Percentiles rank a stretch among this genome's conserved stretches.
These are phyloP conservation scores for Saturnispora hagleri DNA, from an alignment of 805 yeast species.

Conservation along the genomic window DNA sequence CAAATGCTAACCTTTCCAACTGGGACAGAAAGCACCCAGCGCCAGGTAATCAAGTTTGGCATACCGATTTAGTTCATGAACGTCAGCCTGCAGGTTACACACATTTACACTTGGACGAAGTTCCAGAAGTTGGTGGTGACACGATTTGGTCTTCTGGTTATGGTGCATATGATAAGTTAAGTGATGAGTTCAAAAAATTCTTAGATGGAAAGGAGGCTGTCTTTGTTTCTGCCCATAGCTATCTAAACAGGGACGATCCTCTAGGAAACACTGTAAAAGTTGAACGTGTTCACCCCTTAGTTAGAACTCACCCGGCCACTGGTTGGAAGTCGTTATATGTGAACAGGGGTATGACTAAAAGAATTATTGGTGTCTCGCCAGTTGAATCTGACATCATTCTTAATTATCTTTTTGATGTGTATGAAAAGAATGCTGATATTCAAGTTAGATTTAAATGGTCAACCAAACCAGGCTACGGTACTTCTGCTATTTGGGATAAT, in stretches of 20 bases:
- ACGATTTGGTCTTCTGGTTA: slow-evolving; percentile 47
- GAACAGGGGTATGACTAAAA: neutral
- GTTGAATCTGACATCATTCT: slow-evolving; percentile 42
- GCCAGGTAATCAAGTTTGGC: slow-evolving; percentile 32
- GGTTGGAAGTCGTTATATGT: neutral
- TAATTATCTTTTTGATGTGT: slow-evolving; percentile 35
- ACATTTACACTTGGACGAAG: slow-evolving; percentile 40
- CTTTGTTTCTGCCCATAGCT: slow-evolving; percentile 32
- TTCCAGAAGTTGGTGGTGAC: slow-evolving; percentile 46
- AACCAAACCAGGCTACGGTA: slow-evolving; percentile 22
- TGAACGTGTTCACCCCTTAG: slow-evolving; percentile 18
- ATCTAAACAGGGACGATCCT: slow-evolving; percentile 33
- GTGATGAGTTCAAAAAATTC: neutral
- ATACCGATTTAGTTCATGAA: slow-evolving; percentile 44
- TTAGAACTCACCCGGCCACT: neutral
- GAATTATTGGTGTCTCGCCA: slow-evolving; percentile 39
- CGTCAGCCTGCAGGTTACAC: slow-evolving; percentile 48
- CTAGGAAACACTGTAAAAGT: slow-evolving; percentile 36
- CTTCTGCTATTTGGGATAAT: slow-evolving; percentile 33
- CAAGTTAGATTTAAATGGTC: slow-evolving; percentile 45
- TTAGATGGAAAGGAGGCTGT: slow-evolving; percentile 9
- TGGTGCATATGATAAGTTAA: slow-evolving; percentile 33
- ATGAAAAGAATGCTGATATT: slow-evolving; percentile 43
- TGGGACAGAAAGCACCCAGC: slow-evolving; percentile 11
- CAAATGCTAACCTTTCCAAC: slow-evolving; percentile 13